phyloP scores from a whole-genome alignment of 192 early-diverging fungal species.

The Fimicolochytrium jonesii region DNA sequence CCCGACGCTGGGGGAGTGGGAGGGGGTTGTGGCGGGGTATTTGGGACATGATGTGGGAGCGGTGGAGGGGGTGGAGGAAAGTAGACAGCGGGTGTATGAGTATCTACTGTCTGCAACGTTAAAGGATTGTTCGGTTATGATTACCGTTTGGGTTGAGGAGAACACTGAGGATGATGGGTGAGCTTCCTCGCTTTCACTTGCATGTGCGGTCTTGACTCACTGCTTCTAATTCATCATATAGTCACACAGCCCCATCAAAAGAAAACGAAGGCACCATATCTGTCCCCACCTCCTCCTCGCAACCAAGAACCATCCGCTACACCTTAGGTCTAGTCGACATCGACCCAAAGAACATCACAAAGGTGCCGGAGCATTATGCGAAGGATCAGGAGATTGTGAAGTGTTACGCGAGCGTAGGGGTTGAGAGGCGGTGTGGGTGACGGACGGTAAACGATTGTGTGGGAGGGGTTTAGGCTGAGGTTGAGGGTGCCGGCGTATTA shows the following conservation, averaged over 20 bases:
- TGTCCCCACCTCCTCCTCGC: neutral
- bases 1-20: slow-evolving; percentile 14
- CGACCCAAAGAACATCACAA: slow-evolving; percentile 63
- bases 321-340: slow-evolving; percentile 62
- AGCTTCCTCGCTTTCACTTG: too few relatives aligned
- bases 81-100: slow-evolving; percentile 53
- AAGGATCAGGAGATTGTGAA: slow-evolving; percentile 54
- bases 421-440: too few relatives aligned
- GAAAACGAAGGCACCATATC: too few relatives aligned
- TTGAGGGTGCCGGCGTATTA: too few relatives aligned
- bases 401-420: too few relatives aligned
- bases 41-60: too few relatives aligned
- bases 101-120: slow-evolving; percentile 68
- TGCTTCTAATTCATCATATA: too few relatives aligned
- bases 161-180: too few relatives aligned
- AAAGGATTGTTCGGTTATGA: slow-evolving; percentile 74
- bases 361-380: slow-evolving; percentile 50
- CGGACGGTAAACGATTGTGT: too few relatives aligned
- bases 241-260: too few relatives aligned
- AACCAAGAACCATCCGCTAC: slow-evolving; percentile 25
- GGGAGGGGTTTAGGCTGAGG: too few relatives aligned
- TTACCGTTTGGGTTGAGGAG: slow-evolving; percentile 38
- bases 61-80: neutral
- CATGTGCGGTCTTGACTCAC: neutral
- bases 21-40: slow-evolving; percentile 2